Evolutionary conservation across 306 rosid genomes (phyloP).

Genomic region (Prunus mongolica): DNA sequence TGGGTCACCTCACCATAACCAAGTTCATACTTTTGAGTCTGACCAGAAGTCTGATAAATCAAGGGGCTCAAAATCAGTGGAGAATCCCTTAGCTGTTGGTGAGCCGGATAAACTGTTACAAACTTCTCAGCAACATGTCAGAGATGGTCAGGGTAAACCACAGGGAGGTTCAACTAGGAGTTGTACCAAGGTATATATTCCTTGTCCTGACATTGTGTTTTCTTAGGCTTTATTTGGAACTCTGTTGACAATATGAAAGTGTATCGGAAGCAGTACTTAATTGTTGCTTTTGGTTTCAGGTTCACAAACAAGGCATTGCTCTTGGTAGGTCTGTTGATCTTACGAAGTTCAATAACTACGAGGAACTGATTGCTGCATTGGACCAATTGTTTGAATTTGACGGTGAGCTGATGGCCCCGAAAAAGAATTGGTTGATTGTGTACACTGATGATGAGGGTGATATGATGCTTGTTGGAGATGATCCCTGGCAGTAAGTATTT

Average conservation of each 20-base stretch:
- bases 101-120: constrained; percentile 46
- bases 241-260: background rate
- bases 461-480: constrained; percentile 99
- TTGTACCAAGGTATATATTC: constrained; percentile 65
- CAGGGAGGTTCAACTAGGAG: constrained; percentile 68
- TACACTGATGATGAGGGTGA: constrained; percentile 91
- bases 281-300: constrained; percentile 47
- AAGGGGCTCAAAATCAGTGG: constrained; percentile 41
- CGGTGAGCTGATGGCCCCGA: constrained; percentile 68
- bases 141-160: constrained; percentile 55
- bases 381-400: constrained; percentile 77
- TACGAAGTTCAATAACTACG: constrained; percentile 69
- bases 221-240: background rate
- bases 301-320: constrained; percentile 96
- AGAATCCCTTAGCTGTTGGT: constrained; percentile 23
- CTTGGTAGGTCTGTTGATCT: constrained; percentile 97
- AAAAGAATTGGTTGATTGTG: constrained; percentile 80
- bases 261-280: constrained; percentile 6
- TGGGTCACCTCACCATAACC: constrained; percentile 36
- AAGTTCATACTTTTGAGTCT: constrained; percentile 29
- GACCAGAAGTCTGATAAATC: constrained; percentile 52
- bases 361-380: constrained; percentile 69
- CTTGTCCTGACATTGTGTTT: background rate
- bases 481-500: constrained; percentile 94
- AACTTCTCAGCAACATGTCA: constrained; percentile 33